A percentile compares a stretch with the other conserved stretches of the same genome.
phyloP scores from a whole-genome alignment of 2,329 filamentous ascomycete genomes.

The Alternaria conjuncta region DNA sequence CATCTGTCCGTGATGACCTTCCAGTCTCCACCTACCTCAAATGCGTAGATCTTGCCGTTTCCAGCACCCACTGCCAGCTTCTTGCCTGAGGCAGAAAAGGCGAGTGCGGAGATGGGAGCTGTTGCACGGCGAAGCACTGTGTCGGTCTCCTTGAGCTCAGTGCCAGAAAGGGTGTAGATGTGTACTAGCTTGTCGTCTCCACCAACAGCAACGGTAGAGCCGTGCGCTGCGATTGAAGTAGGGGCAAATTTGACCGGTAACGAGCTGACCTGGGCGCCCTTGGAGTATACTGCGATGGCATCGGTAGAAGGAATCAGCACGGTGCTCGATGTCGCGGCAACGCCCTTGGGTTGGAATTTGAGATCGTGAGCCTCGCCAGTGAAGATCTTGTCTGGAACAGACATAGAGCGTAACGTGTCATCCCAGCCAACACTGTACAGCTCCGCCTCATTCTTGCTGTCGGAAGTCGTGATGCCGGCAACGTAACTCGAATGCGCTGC shows the following conservation, averaged over 20 bases:
- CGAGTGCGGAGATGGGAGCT: constrained; percentile 76
- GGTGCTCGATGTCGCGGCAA: constrained; percentile 63
- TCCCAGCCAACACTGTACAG: constrained; percentile 95
- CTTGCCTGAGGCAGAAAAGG: constrained; percentile 80
- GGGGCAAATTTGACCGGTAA: constrained; percentile 69
- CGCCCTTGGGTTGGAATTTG: constrained; percentile 79
- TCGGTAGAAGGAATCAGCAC: constrained; percentile 61
- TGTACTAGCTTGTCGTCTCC: constrained; percentile 75
- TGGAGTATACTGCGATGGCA: constrained; percentile 66
- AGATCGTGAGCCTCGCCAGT: constrained; percentile 72
- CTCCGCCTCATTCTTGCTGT: constrained; percentile 48
- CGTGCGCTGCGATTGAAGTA: constrained; percentile 73
- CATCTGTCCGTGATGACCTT: constrained; percentile 80
- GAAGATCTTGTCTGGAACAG: constrained; percentile 77
- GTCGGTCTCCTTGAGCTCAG: constrained; percentile 59
- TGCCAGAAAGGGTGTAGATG: constrained; percentile 70
- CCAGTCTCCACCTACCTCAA: constrained; percentile 67
- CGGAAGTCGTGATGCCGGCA: constrained; percentile 69
- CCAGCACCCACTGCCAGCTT: constrained; percentile 83
- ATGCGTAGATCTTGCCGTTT: constrained; percentile 86
- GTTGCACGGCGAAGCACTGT: constrained; percentile 71
- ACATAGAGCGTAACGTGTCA: constrained; percentile 82
- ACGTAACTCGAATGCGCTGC: constrained; percentile 86
- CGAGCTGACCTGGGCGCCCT: constrained; percentile 65
- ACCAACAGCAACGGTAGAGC: constrained; percentile 75